A percentile compares a stretch with the other conserved stretches of the same genome.
Conservation (phyloP, 805 yeast species). For the Starmerella sp. region DNA sequence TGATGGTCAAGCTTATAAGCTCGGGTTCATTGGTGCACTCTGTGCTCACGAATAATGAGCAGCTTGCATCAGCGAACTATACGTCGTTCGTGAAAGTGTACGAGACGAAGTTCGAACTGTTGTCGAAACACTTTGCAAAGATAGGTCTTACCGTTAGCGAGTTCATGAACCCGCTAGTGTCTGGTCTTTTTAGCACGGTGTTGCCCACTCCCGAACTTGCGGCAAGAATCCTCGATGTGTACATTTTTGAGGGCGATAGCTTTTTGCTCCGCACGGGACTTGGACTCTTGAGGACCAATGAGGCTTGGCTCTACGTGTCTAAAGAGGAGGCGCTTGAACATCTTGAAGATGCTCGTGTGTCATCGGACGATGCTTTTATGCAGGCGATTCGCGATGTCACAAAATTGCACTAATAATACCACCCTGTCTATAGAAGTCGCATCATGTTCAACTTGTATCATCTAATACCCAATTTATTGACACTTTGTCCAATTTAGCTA, state of each 20-base stretch:
- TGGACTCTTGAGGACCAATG: slow-evolving; percentile 41
- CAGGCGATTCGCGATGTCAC: slow-evolving; percentile 13
- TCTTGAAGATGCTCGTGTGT: slow-evolving; percentile 14
- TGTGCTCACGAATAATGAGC: slow-evolving; percentile 27
- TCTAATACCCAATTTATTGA: no score
- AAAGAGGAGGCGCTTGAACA: slow-evolving; percentile 36
- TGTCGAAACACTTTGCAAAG: slow-evolving; percentile 41
- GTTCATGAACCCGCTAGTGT: slow-evolving; percentile 36
- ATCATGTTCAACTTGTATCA: not conserved
- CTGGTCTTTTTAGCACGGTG: slow-evolving; percentile 36
- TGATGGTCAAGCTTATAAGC: slow-evolving; percentile 33
- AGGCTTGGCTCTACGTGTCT: slow-evolving; percentile 43
- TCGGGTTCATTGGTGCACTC: slow-evolving; percentile 29
- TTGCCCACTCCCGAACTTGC: slow-evolving; percentile 37
- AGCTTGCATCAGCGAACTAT: slow-evolving; percentile 32
- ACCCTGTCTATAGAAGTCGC: not conserved
- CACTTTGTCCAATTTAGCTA: no score
- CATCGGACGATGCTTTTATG: slow-evolving; percentile 17
- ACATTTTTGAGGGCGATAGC: slow-evolving; percentile 50
- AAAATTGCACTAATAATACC: not conserved
- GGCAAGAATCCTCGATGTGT: slow-evolving; percentile 45
- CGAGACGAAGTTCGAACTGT: slow-evolving; percentile 34
- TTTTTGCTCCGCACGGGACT: slow-evolving; percentile 43
- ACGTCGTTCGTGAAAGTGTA: slow-evolving; percentile 41
- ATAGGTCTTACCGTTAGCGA: slow-evolving; percentile 34